A percentile compares a stretch with the other conserved stretches of the same genome.
These are phyloP conservation scores for Trichosanthes truncata DNA, from an alignment of 306 rosid species.

Conservation along the genomic window DNA sequence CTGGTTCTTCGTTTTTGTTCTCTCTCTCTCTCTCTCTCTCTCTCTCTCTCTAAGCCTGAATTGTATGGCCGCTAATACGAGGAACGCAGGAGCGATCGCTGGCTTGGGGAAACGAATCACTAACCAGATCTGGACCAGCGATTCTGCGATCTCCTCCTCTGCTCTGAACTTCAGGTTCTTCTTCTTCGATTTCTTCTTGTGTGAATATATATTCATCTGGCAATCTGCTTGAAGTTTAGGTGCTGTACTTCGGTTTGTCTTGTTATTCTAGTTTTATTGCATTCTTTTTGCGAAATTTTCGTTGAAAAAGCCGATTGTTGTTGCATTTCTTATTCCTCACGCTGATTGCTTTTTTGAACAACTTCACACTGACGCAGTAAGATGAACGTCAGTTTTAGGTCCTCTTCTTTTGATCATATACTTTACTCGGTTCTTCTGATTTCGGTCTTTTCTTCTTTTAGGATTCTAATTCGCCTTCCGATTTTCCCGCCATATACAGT, in stretches of 20 bases:
- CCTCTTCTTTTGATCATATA: background rate
- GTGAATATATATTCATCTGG: background rate
- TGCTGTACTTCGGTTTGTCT: background rate
- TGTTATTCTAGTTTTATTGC: background rate
- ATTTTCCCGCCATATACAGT: background rate
- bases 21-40: background rate
- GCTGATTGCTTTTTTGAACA: background rate
- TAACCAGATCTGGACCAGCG: slow-evolving; percentile 55
- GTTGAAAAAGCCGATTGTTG: background rate
- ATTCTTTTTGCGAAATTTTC: background rate
- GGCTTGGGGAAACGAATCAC: slow-evolving; percentile 56
- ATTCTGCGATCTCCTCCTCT: slow-evolving; percentile 15
- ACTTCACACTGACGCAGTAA: background rate
- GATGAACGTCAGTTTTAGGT: background rate
- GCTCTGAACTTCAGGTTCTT: slow-evolving; percentile 31
- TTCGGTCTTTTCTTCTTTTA: background rate
- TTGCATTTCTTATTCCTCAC: background rate
- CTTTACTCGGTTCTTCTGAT: background rate
- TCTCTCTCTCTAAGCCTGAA: background rate
- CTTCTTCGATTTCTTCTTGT: background rate
- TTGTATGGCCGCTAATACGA: slow-evolving; percentile 98
- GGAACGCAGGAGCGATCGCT: slow-evolving; percentile 55
- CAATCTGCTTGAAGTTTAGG: background rate
- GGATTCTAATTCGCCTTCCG: background rate
- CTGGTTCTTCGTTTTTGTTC: background rate